Conservation (phyloP, 2,329 filamentous ascomycete species). For the Colletotrichum agaves region DNA sequence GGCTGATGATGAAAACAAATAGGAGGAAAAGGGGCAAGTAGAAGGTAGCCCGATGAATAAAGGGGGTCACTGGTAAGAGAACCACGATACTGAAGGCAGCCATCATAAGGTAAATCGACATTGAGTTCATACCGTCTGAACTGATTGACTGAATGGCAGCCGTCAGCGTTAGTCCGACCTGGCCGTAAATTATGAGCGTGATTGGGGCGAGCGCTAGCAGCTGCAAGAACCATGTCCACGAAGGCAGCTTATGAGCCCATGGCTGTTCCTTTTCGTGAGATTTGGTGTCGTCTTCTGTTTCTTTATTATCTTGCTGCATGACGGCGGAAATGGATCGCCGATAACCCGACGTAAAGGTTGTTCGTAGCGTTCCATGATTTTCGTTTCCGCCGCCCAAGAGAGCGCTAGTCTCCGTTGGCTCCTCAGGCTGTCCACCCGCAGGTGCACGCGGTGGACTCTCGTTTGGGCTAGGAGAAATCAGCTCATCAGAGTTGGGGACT, state of each 20-base stretch:
- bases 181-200: constrained; percentile 79
- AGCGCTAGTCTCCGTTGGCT: constrained; percentile 65
- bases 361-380: constrained; percentile 51
- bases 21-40: constrained; percentile 84
- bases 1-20: constrained; percentile 70
- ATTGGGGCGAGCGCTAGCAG: constrained; percentile 84
- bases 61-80: constrained; percentile 81
- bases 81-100: constrained; percentile 76
- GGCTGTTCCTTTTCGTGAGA: constrained; percentile 79
- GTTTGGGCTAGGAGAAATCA: constrained; percentile 54
- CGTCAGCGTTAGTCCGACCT: constrained; percentile 78
- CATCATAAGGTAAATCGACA: constrained; percentile 78
- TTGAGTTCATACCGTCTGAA: constrained; percentile 79
- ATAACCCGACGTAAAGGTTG: constrained; percentile 67
- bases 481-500: constrained; percentile 46
- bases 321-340: constrained; percentile 57
- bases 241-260: constrained; percentile 84
- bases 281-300: constrained; percentile 45
- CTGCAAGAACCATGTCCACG: constrained; percentile 89
- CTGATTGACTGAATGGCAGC: constrained; percentile 83
- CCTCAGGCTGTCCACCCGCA: constrained; percentile 41
- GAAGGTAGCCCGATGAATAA: constrained; percentile 86
- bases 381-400: constrained; percentile 47
- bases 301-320: constrained; percentile 39
- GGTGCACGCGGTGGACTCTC: constrained; percentile 47